Conservation (phyloP, 2,329 filamentous ascomycete genomes). For the Nemania abortiva region DNA sequence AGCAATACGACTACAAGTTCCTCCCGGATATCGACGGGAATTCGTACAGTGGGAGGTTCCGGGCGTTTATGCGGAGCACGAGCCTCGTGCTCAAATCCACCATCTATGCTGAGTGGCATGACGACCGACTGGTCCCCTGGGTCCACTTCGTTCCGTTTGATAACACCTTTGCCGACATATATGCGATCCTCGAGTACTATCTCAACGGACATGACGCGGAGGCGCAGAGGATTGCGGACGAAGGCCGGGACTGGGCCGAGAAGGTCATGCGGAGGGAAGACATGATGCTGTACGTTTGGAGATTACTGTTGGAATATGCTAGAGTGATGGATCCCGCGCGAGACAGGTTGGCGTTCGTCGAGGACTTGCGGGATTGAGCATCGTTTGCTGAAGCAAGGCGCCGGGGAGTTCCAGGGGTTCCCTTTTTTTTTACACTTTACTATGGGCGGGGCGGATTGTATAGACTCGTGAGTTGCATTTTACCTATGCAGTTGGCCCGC, state of each 20-base stretch:
- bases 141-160: conserved; percentile 79
- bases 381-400: background rate
- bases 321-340: conserved; percentile 56
- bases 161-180: conserved; percentile 75
- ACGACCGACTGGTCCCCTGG: conserved; percentile 76
- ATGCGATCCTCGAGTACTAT: conserved; percentile 74
- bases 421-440: background rate
- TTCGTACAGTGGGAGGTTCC: conserved; percentile 72
- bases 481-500: background rate
- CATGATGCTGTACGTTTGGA: conserved; percentile 74
- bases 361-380: conserved; percentile 51
- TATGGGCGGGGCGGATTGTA: background rate
- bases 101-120: conserved; percentile 81
- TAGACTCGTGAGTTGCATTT: background rate
- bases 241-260: conserved; percentile 71
- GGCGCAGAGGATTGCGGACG: conserved; percentile 70
- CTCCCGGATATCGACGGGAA: conserved; percentile 79
- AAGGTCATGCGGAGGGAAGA: conserved; percentile 72
- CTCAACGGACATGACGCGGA: conserved; percentile 61
- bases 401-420: background rate
- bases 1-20: conserved; percentile 71
- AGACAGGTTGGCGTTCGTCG: conserved; percentile 60
- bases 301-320: conserved; percentile 70
- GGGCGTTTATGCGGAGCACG: conserved; percentile 72
- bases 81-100: conserved; percentile 78